Percentiles rank a stretch among this genome's conserved stretches.
phyloP scores from a whole-genome alignment of 1,139 yeast species.

The Pneumocystis canis region DNA sequence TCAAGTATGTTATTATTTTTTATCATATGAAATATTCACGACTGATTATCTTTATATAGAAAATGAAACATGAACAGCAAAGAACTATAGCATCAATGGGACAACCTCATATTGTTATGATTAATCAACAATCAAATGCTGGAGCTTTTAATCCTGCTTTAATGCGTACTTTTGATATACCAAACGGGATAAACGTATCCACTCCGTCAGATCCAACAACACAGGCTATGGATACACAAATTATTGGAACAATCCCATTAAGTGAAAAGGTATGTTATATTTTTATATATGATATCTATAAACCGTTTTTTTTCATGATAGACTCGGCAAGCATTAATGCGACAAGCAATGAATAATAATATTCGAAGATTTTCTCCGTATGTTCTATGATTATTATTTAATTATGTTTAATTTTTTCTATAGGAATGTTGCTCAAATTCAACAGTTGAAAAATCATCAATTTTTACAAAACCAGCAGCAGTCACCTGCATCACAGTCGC shows the following conservation, averaged over 20 bases:
- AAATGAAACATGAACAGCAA: slow-evolving; percentile 40
- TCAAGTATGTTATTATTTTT: slow-evolving; percentile 12
- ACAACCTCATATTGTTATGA: slow-evolving; percentile 19
- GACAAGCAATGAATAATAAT: slow-evolving; percentile 19
- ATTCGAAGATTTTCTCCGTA: slow-evolving; percentile 11
- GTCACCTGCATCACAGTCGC: slow-evolving; percentile 20
- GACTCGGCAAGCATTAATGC: slow-evolving; percentile 19
- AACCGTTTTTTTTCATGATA: slow-evolving; percentile 9
- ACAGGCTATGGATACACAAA: slow-evolving; percentile 1
- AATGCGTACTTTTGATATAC: neutral
- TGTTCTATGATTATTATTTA: neutral
- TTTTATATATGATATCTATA: neutral
- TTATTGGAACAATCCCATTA: neutral
- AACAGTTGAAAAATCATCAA: slow-evolving; percentile 19
- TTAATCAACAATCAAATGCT: slow-evolving; percentile 11
- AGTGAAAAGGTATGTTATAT: neutral
- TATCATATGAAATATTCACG: slow-evolving; percentile 5
- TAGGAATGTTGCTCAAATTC: slow-evolving; percentile 19
- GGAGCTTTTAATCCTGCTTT: slow-evolving; percentile 4
- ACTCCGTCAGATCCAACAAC: neutral
- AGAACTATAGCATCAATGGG: slow-evolving; percentile 22
- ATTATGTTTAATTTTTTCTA: slow-evolving; percentile 3
- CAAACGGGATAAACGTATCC: slow-evolving; percentile 2
- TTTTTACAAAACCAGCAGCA: slow-evolving; percentile 19
- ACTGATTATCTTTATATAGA: slow-evolving; percentile 23